Evolutionary conservation across 1,139 yeast species (phyloP).

Genomic region (Geotrichum aggregatum): DNA sequence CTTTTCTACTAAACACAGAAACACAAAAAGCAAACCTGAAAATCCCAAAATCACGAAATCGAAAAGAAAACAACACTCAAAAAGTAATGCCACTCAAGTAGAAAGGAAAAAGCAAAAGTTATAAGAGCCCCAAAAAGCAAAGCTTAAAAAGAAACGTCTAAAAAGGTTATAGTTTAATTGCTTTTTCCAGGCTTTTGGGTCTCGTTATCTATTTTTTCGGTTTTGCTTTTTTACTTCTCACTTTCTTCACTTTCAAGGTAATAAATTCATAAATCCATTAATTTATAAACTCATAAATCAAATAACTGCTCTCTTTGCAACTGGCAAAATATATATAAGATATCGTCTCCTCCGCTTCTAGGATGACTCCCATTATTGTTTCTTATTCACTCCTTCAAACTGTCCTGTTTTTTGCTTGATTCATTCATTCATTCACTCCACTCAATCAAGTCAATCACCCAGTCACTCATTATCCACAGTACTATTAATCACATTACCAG

Average conservation of each 20-base stretch:
- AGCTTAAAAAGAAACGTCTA: background rate
- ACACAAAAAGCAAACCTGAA: no score
- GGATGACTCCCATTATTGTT: background rate
- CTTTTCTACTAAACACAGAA: no score
- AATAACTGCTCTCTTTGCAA: background rate
- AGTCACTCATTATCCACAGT: background rate
- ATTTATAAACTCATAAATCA: background rate
- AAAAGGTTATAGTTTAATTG: background rate
- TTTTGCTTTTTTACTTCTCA: slow-evolving; percentile 7
- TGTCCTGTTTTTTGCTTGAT: background rate
- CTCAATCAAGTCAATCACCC: no score
- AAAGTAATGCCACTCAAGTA: background rate
- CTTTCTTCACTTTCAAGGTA: no score
- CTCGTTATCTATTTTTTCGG: slow-evolving; percentile 4
- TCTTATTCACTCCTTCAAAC: background rate
- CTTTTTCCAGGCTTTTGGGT: background rate
- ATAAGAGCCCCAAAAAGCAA: slow-evolving; percentile 7
- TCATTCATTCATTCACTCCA: background rate
- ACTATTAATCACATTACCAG: slow-evolving; percentile 1
- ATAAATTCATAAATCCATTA: background rate
- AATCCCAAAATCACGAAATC: background rate
- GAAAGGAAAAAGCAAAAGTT: background rate
- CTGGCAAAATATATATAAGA: background rate
- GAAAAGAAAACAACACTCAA: background rate
- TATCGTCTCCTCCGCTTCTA: background rate